Base-by-base conservation (phyloP, 1,284 basidiomycete species). In the Neolentinus lepideus region DNA sequence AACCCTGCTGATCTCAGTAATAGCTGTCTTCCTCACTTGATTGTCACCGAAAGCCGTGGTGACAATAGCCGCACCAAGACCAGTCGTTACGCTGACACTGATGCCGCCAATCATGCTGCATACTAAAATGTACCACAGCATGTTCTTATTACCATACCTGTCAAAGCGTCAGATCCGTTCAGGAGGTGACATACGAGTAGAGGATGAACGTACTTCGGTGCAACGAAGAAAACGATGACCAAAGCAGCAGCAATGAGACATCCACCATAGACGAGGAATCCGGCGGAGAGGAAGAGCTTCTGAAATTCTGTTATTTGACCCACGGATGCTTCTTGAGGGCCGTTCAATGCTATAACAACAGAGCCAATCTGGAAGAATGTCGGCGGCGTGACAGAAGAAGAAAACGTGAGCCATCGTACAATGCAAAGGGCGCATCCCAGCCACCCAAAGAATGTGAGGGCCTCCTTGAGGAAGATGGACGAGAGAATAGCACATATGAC, bases 81-180 rank as follows among this genome's bases (percentile, higher is more conserved):
- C 96, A 46, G 93, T 94, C 2, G 94, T 98, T 57, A 96, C 95
- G 63, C 91, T 94, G 62, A 99, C 96, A 59, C 89, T 93, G 58
- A 99, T 88, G 1, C 97, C 96, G 26, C 96, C 96, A 65, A 98
- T 98, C 78, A 98, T 85, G 60, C 90, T 94, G 72, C 96, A 99
- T 36, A 98, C 90, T 47, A 80, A 75, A 63, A 97, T 94, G 71
- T 98, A 98, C 80, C 94, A 94, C 59, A 99, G 72, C 95, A 98
- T 98, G 66, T 85, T 90, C 72, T 87, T 88, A 72, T 90, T 94
- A 55, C 96, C 96, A 69, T 91, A 93, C 64, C 85, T 84, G 36
- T 57, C 52, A 62, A 54, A 47, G 25, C 16, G 35, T 29, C 9
- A 48, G 50, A n/a, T 43, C 3, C 6, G 38, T 16, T 43, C 9